These are phyloP conservation scores for Gypsophila paniculata DNA, from an alignment of 179 eudicot species.

Conservation along the genomic window DNA sequence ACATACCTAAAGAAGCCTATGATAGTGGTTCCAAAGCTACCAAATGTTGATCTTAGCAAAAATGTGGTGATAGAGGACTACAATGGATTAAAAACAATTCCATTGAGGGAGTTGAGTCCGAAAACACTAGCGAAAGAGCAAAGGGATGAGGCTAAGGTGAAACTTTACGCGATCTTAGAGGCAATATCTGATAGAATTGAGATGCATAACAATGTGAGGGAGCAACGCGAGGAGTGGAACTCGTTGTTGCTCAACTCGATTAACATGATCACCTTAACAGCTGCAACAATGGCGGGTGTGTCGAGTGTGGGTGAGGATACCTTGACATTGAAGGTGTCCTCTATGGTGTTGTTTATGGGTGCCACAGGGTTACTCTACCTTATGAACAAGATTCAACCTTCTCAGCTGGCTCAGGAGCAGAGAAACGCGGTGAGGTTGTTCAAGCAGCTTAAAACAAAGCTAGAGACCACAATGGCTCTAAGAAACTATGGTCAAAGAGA, in stretches of 20 bases:
- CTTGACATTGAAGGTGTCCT: slow-evolving; percentile 25
- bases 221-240: slow-evolving; percentile 48
- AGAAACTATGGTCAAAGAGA: slow-evolving; percentile 4
- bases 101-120: background rate
- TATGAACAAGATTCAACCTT: slow-evolving; percentile 46
- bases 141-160: background rate
- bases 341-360: slow-evolving; percentile 24
- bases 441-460: slow-evolving; percentile 26
- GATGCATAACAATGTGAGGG: slow-evolving; percentile 42
- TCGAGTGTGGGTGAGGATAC: background rate
- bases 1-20: slow-evolving; percentile 9
- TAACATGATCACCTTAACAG: slow-evolving; percentile 47
- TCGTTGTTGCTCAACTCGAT: slow-evolving; percentile 41
- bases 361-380: slow-evolving; percentile 28
- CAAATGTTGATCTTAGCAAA: slow-evolving; percentile 15
- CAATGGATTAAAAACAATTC: slow-evolving; percentile 6
- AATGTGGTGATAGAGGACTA: background rate
- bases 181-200: slow-evolving; percentile 38
- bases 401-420: slow-evolving; percentile 45
- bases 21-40: slow-evolving; percentile 7
- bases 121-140: background rate
- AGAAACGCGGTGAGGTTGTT: slow-evolving; percentile 45
- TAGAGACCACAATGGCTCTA: slow-evolving; percentile 23
- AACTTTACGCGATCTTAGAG: slow-evolving; percentile 28
- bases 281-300: slow-evolving; percentile 34